These are phyloP conservation scores for Cyclotella sp. DNA, from an alignment of 108 stramenopile genomes.

Conservation along the genomic window DNA sequence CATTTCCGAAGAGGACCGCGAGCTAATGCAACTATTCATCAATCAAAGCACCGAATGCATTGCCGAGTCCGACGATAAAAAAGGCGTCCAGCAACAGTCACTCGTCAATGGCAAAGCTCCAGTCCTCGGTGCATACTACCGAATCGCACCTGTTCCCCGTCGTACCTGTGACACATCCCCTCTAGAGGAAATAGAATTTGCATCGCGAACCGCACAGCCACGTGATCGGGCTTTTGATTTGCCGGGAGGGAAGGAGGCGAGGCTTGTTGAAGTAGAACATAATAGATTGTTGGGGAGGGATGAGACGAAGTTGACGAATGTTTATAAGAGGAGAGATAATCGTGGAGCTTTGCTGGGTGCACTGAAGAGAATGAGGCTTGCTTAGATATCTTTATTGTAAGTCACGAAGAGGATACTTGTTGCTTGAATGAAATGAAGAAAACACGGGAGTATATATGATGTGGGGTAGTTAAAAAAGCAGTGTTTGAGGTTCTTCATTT, in stretches of 20 bases:
- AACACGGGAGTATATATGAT: too few species aligned
- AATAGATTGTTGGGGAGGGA: constrained; percentile 43
- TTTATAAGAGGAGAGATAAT: constrained; percentile 89
- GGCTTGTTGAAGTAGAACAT: constrained; percentile 64
- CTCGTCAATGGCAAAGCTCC: constrained; percentile 39
- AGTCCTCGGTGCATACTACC: constrained; percentile 68
- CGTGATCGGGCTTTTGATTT: constrained; percentile 71
- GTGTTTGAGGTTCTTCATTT: too few species aligned
- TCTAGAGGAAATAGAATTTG: constrained; percentile 54
- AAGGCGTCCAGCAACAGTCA: constrained; percentile 11
- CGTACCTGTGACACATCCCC: constrained; percentile 64
- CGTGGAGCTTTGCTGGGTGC: constrained; percentile 65
- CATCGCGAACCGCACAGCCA: constrained; percentile 35
- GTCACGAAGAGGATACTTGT: too few species aligned
- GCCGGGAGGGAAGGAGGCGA: constrained; percentile 66
- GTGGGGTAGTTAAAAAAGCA: too few species aligned
- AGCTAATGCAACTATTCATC: constrained; percentile 80
- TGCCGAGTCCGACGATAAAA: constrained; percentile 12
- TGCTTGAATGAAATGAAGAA: too few species aligned
- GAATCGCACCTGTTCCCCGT: constrained; percentile 60
- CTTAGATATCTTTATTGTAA: constrained; percentile 28
- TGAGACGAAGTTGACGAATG: constrained; percentile 76
- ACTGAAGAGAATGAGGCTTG: constrained; percentile 75
- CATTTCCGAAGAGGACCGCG: constrained; percentile 70
- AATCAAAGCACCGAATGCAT: constrained; percentile 55